These are phyloP conservation scores for Podospora conica DNA, from an alignment of 495 filamentous ascomycete species.

Conservation along the genomic window DNA sequence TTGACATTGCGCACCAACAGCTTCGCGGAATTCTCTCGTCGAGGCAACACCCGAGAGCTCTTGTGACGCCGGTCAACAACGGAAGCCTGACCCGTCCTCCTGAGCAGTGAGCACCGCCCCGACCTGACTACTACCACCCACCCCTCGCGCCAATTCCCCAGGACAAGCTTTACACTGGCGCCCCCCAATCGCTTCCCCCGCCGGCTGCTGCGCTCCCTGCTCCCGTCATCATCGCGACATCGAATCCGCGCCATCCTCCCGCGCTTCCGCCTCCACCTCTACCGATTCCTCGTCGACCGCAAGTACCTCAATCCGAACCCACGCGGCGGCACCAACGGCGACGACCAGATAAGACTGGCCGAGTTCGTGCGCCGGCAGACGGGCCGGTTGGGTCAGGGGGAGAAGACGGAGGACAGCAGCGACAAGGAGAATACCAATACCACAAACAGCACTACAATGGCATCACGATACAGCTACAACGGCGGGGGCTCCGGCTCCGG, in stretches of 20 bases:
- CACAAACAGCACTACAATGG: not conserved
- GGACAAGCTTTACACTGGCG: conserved; percentile 18
- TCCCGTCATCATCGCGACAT: conserved; percentile 50
- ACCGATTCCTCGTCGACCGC: conserved; percentile 60
- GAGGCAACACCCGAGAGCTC: not conserved
- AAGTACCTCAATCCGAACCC: not conserved
- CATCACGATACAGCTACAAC: conserved; percentile 5
- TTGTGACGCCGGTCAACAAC: not conserved
- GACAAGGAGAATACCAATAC: not conserved
- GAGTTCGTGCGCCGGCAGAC: conserved; percentile 43
- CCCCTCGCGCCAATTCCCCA: not conserved
- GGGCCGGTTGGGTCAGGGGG: conserved; percentile 24
- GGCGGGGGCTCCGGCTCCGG: conserved; percentile 11
- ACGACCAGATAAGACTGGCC: conserved; percentile 44
- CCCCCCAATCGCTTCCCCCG: conserved; percentile 19
- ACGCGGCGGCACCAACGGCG: conserved; percentile 44
- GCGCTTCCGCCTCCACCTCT: conserved; percentile 66
- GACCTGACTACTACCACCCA: not conserved
- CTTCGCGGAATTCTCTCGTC: not conserved
- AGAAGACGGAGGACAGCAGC: not conserved
- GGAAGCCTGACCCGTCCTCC: not conserved
- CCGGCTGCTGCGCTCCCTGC: conserved; percentile 51
- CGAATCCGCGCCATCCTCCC: conserved; percentile 61
- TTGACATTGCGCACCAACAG: not conserved
- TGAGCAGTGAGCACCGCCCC: not conserved